Evolutionary conservation across 2,329 filamentous ascomycete species (phyloP), one percentile per base, ranked within the genome.

Genomic region (Ceratocystis diversiconidia): DNA sequence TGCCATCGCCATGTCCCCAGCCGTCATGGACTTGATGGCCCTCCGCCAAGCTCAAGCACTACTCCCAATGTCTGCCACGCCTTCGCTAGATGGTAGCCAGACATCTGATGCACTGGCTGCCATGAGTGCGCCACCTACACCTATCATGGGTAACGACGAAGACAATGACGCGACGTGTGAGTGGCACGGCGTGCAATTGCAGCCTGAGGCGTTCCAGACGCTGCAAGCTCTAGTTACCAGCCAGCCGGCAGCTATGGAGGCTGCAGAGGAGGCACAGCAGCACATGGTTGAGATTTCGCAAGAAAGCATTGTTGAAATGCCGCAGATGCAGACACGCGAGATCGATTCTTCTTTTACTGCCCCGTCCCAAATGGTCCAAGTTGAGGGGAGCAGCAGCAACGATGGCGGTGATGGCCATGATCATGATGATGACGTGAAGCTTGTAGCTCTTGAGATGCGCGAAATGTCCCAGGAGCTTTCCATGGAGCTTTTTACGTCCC

Each of bases 71-170:
- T 92, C 90, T 65, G 87, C 89, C 5, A 87, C 92, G 3, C 92
- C 92, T 2, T 96, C 92, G 3, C 79, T 96, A 2, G 92, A 96
- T 76, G 92, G 91, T 25, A 96, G 90, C 75, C 77, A 94, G 71
- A 88, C 85, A 7, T 95, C 92, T 1, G 92, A 96, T 72, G 91
- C 95, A 73, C 82, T 95, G 74, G 89, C 90, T 1, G 82, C 82
- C 64, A 82, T 91, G 73, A 95, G 90, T 71, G 90, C 90, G 61
- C 91, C 92, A 4, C 85, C 89, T 10, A 96, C 92, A 0, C 92
- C 92, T 15, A 81, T 92, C 68, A 80, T 89, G 69, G 83, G 80
- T 17, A 77, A 79, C 66, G 77, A 79, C 25, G 79, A 83, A 36
- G 77, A 78, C 8, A 78, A 80, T 44, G 76, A 79, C 19, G n/a